Base-by-base conservation (phyloP, 768 basidiomycete species). In the Mrakia hoshinonis region DNA sequence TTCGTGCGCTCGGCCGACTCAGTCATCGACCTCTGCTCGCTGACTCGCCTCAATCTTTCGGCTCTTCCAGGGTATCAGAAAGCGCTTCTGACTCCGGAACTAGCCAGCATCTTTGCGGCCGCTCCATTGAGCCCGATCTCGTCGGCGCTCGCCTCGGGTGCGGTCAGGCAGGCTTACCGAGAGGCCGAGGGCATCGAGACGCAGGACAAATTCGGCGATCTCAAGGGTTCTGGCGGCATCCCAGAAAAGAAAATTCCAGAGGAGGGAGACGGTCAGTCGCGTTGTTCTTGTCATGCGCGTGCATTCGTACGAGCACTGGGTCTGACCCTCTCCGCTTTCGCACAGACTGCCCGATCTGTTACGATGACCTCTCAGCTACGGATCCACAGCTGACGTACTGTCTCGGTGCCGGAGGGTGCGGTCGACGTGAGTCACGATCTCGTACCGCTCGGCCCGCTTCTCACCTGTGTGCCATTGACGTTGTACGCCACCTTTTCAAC, bases 311-410 rank as follows among this genome's bases (percentile, higher is more conserved):
- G 1, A n/a, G 10, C 4, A 13, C 31, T 55, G 4, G 5, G 22
- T 11, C 15, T 20, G 22, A 66, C 29, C 38, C 2, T 18, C 29
- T 24, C 24, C 26, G 34, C 55, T 3, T 51, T 43, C 58, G 12
- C 4, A 29, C 52, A 62, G 61, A 66, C 38, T 64, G 69, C 54
- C 69, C 69, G 2, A 46, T 65, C 24, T 70, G 69, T 62, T 70
- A 70, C 51, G 69, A 70, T 48, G 43, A 52, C 2, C 39, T 70
- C 18, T n/a, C 9, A 10, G 69, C 51, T 4, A 36, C n/a, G 24
- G 69, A 43, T 24, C n/a, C 10, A 3, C 2, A n/a, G 15, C 63
- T 70, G 13, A 34, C 36, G 3, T 70, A 39, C 54, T 70, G 69
- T 38, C 52, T 64, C 13, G 39, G 36, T 39, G 38, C 29, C 4